A percentile compares a stretch with the other conserved stretches of the same genome.
phyloP scores from a whole-genome alignment of 202 grass and related monocot species.

The Digitaria exilis region DNA sequence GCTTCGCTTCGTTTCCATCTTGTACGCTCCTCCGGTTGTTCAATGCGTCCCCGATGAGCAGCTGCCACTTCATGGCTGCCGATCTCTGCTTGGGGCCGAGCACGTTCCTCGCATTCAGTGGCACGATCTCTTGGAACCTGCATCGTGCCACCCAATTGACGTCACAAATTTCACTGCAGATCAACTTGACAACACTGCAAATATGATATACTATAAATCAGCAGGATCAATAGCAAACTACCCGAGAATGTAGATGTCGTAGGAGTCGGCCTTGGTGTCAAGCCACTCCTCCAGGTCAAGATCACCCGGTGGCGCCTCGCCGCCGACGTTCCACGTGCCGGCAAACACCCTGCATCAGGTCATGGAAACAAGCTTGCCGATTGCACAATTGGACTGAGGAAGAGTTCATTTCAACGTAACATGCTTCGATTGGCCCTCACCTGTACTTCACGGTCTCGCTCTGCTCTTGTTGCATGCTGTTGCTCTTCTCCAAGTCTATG shows the following conservation, averaged over 20 bases:
- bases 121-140: conserved; percentile 90
- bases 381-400: neutral
- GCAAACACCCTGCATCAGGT: conserved; percentile 59
- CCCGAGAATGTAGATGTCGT: conserved; percentile 92
- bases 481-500: conserved; percentile 22
- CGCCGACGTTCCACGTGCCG: conserved; percentile 86
- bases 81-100: conserved; percentile 66
- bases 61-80: conserved; percentile 67
- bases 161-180: neutral
- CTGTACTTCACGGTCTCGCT: conserved; percentile 57
- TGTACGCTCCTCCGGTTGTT: conserved; percentile 40
- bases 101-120: conserved; percentile 69
- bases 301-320: conserved; percentile 59
- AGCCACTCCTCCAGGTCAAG: conserved; percentile 78
- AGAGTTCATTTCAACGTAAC: neutral
- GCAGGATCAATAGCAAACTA: conserved; percentile 6
- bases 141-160: neutral
- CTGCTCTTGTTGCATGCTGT: conserved; percentile 9
- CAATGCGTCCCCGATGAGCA: conserved; percentile 60
- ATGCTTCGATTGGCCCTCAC: conserved; percentile 31
- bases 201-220: neutral
- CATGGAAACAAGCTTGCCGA: neutral
- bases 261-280: conserved; percentile 55
- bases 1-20: neutral
- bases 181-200: neutral